Conservation (phyloP, 306 rosid genomes). For the Cicer yamashitae region DNA sequence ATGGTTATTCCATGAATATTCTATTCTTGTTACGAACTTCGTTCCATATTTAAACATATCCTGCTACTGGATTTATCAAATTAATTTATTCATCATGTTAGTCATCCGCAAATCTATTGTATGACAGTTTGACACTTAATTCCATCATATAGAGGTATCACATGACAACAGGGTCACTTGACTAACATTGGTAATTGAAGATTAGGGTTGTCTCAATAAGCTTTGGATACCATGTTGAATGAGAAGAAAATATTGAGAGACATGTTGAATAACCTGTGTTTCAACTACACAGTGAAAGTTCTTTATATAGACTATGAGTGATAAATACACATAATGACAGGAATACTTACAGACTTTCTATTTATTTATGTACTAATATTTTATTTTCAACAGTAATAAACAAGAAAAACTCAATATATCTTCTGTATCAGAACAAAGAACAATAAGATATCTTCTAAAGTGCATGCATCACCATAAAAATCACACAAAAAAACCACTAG, state of each 20-base stretch:
- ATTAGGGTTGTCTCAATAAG: too few relatives aligned
- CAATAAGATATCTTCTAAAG: neutral
- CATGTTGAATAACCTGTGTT: too few relatives aligned
- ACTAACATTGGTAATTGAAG: neutral
- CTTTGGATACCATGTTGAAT: too few relatives aligned
- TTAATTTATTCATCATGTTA: slow-evolving; percentile 7
- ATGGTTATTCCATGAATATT: slow-evolving; percentile 26
- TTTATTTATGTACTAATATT: too few relatives aligned
- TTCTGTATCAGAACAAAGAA: slow-evolving; percentile 23
- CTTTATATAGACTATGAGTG: too few relatives aligned
- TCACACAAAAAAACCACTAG: slow-evolving; percentile 3
- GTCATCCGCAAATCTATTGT: slow-evolving; percentile 18
- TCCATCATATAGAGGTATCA: slow-evolving; percentile 1
- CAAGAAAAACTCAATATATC: slow-evolving; percentile 19
- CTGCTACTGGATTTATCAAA: slow-evolving; percentile 27
- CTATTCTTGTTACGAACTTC: slow-evolving; percentile 25
- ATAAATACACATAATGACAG: too few relatives aligned
- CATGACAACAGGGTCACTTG: neutral
- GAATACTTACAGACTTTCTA: too few relatives aligned
- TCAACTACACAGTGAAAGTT: too few relatives aligned
- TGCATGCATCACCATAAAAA: slow-evolving; percentile 3
- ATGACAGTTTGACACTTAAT: neutral
- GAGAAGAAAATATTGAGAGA: too few relatives aligned
- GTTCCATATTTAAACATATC: neutral
- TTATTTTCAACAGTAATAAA: neutral